phyloP scores from a whole-genome alignment of 208 protist genomes.

The Strigomonas culicis region DNA sequence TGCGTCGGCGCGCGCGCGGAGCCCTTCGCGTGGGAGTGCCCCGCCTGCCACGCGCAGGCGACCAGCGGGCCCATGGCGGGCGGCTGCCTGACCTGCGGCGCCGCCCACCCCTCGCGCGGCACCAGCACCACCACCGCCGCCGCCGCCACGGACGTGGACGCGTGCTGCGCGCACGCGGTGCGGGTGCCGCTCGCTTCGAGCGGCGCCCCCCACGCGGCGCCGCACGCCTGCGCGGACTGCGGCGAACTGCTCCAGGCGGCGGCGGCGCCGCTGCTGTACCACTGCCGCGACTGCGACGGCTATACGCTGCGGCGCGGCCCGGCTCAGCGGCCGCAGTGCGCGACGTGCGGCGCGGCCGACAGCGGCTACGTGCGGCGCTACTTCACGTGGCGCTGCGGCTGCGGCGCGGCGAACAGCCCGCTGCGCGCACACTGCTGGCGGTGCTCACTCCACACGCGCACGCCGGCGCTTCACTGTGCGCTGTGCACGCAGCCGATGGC shows the following conservation, averaged over 20 bases:
- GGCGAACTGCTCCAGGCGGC: neutral
- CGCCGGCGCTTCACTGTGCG: slow-evolving; percentile 16
- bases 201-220: neutral
- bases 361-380: slow-evolving; percentile 19
- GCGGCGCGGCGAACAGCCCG: slow-evolving; percentile 43
- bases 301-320: neutral
- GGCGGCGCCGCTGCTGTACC: slow-evolving; percentile 1
- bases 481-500: slow-evolving; percentile 8
- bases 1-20: slow-evolving; percentile 11
- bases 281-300: neutral
- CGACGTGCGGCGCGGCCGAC: slow-evolving; percentile 9
- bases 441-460: slow-evolving; percentile 27
- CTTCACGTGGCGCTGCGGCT: slow-evolving; percentile 74
- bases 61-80: slow-evolving; percentile 28
- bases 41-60: slow-evolving; percentile 32
- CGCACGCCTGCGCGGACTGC: slow-evolving; percentile 6
- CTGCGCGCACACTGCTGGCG: slow-evolving; percentile 41
- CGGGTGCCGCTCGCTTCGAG: neutral
- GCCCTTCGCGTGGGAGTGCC: slow-evolving; percentile 52
- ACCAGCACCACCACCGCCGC: neutral
- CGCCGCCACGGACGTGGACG: neutral
- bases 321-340: neutral
- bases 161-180: neutral
- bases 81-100: slow-evolving; percentile 50
- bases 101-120: slow-evolving; percentile 32